Evolutionary conservation across 1,139 yeast species (phyloP).

Genomic region (Geotrichum aggregatum): DNA sequence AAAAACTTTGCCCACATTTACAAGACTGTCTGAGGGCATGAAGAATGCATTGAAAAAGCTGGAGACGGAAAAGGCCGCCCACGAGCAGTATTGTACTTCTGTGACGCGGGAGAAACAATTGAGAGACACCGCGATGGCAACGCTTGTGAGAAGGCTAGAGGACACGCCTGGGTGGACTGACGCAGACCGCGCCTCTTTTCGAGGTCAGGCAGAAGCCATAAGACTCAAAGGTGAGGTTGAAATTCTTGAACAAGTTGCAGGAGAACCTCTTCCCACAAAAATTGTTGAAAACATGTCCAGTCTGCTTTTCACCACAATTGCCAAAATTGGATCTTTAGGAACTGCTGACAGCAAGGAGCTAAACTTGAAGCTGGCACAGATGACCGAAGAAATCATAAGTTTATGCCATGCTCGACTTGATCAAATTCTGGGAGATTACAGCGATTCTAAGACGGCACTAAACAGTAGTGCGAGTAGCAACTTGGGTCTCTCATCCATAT

Average conservation of each 20-base stretch:
- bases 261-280: slow-evolving; percentile 23
- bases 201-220: slow-evolving; percentile 25
- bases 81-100: slow-evolving; percentile 5
- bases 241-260: slow-evolving; percentile 19
- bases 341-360: not conserved
- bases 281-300: not conserved
- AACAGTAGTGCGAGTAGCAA: not conserved
- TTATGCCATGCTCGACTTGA: not conserved
- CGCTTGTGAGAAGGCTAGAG: slow-evolving; percentile 24
- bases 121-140: slow-evolving; percentile 3
- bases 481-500: not conserved
- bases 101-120: slow-evolving; percentile 8
- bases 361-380: slow-evolving; percentile 1
- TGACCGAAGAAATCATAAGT: not conserved
- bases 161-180: slow-evolving; percentile 31
- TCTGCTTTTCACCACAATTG: not conserved
- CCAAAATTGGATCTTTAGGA: not conserved
- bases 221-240: slow-evolving; percentile 22
- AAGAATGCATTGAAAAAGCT: slow-evolving; percentile 9
- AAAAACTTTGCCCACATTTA: slow-evolving; percentile 24
- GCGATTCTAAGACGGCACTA: not conserved
- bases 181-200: slow-evolving; percentile 25
- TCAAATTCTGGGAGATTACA: not conserved
- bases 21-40: slow-evolving; percentile 21
- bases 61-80: slow-evolving; percentile 1